Conservation (phyloP, 1,139 yeast species). For the Hemisphaericaspora xylanilytica region DNA sequence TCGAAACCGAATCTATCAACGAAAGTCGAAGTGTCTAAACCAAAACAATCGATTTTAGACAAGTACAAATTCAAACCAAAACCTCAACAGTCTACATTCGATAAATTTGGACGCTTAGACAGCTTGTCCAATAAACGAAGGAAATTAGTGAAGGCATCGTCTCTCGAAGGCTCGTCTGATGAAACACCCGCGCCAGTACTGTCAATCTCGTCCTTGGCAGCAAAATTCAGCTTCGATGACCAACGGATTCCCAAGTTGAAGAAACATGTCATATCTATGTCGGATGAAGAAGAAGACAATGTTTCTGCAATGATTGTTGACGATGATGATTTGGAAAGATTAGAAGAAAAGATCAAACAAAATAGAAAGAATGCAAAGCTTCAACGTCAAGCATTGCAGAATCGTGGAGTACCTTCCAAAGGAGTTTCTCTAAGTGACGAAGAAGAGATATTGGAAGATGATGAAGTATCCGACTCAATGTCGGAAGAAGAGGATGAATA, state of each 20-base stretch:
- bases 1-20: conserved; percentile 35
- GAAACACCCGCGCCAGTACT: conserved; percentile 15
- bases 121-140: conserved; percentile 27
- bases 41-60: conserved; percentile 53
- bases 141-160: conserved; percentile 37
- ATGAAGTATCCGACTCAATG: conserved; percentile 38
- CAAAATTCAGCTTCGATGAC: conserved; percentile 16
- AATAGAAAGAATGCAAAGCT: conserved; percentile 26
- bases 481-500: conserved; percentile 40
- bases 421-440: conserved; percentile 22
- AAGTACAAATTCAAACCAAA: conserved; percentile 41
- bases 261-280: background rate
- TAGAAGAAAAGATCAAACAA: conserved; percentile 39
- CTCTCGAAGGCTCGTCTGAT: conserved; percentile 15
- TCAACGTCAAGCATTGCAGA: conserved; percentile 10
- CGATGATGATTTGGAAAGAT: conserved; percentile 38
- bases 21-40: conserved; percentile 55
- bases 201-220: conserved; percentile 9
- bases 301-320: conserved; percentile 16
- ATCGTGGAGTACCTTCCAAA: too few species aligned
- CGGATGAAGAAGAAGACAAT: conserved; percentile 5
- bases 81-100: conserved; percentile 24
- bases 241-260: conserved; percentile 9
- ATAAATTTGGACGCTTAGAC: conserved; percentile 18
- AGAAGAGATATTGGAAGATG: conserved; percentile 46